Evolutionary conservation across 1,139 yeast species (phyloP).

Genomic region (Yamadazyma diospyri): DNA sequence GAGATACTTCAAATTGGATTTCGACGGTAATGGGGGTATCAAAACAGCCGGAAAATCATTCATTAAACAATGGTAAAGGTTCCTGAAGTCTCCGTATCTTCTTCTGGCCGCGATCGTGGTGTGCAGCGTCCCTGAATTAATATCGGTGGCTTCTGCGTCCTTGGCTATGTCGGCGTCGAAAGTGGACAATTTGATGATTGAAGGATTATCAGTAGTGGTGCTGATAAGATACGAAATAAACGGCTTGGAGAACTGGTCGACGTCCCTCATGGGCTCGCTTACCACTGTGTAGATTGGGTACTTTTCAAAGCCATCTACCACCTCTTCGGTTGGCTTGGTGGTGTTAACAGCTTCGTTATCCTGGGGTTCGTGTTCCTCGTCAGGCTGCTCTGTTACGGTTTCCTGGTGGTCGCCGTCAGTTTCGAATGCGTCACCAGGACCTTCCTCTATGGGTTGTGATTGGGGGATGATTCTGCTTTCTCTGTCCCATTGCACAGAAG

Average conservation of each 20-base stretch:
- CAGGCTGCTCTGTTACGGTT: neutral
- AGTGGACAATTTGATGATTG: constrained; percentile 31
- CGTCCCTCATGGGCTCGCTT: constrained; percentile 71
- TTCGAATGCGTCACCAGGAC: neutral
- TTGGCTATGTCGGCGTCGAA: neutral
- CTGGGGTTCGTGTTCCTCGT: neutral
- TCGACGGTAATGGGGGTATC: constrained; percentile 93
- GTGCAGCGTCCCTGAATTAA: constrained; percentile 42
- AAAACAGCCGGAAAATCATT: constrained; percentile 82
- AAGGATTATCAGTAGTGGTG: constrained; percentile 52
- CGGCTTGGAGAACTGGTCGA: constrained; percentile 73
- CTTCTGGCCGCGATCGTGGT: constrained; percentile 37
- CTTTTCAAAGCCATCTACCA: constrained; percentile 16
- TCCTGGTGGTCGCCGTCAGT: neutral
- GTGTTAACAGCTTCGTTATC: neutral
- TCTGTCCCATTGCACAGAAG: constrained; percentile 58
- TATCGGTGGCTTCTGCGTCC: constrained; percentile 11
- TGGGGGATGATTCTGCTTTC: constrained; percentile 18
- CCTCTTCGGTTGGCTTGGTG: neutral
- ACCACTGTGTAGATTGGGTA: constrained; percentile 45
- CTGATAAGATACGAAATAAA: constrained; percentile 77
- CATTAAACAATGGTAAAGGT: constrained; percentile 66
- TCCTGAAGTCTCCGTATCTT: constrained; percentile 79
- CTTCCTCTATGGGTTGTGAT: constrained; percentile 5
- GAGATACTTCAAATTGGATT: constrained; percentile 83